Percentiles rank a stretch among this genome's conserved stretches.
Conservation (phyloP, 2,329 filamentous ascomycete species). For the Trichoderma oligosporum region DNA sequence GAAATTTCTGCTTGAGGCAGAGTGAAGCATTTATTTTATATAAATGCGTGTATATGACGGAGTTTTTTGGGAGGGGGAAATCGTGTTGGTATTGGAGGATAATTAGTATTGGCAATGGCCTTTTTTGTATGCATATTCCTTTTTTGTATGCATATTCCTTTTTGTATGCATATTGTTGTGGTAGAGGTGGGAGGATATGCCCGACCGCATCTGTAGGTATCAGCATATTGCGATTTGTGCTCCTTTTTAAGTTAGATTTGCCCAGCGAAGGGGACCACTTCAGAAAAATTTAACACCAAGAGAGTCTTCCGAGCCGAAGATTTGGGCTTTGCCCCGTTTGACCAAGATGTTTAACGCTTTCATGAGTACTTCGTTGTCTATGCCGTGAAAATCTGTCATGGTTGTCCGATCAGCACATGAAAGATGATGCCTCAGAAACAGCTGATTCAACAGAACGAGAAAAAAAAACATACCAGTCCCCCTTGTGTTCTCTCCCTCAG, state of each 20-base stretch:
- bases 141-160: too few species aligned
- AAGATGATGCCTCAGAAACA: too few species aligned
- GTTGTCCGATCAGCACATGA: not conserved
- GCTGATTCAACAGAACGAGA: not conserved
- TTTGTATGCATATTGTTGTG: not conserved
- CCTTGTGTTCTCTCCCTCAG: slow-evolving; percentile 75
- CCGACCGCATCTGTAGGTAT: not conserved
- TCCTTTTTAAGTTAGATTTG: not conserved
- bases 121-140: too few species aligned
- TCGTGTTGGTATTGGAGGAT: not conserved
- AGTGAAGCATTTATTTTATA: not conserved
- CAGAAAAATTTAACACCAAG: slow-evolving; percentile 96
- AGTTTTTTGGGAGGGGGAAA: slow-evolving; percentile 16
- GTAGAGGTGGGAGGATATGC: not conserved
- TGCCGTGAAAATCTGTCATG: slow-evolving; percentile 73
- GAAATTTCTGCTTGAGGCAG: slow-evolving; percentile 50
- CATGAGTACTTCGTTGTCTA: slow-evolving; percentile 77
- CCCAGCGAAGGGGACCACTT: slow-evolving; percentile 26
- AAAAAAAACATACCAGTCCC: slow-evolving; percentile 54
- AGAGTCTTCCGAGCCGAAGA: slow-evolving; percentile 85
- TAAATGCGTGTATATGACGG: slow-evolving; percentile 22
- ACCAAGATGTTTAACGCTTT: slow-evolving; percentile 77
- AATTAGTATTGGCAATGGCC: not conserved
- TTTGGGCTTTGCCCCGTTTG: slow-evolving; percentile 85
- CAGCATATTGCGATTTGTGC: not conserved